Percentiles rank a stretch among this genome's conserved stretches.
phyloP scores from a whole-genome alignment of 768 basidiomycete genomes.

The Serendipita sp. region DNA sequence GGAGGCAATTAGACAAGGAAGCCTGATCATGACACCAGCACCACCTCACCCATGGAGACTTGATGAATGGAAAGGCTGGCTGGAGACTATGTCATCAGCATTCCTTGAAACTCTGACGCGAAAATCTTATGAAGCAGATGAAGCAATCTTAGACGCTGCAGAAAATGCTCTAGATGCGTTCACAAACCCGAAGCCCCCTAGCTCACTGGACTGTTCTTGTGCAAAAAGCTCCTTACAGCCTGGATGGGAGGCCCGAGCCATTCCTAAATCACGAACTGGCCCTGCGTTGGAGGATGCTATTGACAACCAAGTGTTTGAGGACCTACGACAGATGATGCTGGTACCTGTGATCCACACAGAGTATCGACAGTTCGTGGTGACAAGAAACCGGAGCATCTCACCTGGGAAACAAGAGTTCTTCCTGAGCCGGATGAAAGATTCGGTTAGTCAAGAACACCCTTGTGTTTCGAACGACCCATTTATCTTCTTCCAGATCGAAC shows the following conservation, averaged over 20 bases:
- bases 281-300: not conserved
- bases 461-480: not conserved
- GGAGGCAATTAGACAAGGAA: not conserved
- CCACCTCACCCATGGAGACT: not conserved
- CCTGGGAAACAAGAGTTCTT: not conserved
- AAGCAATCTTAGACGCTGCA: not conserved
- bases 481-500: not conserved
- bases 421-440: no score
- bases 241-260: not conserved
- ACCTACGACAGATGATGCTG: constrained; percentile 3
- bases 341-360: not conserved
- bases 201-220: not conserved
- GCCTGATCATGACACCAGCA: not conserved
- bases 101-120: not conserved
- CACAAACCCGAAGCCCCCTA: not conserved
- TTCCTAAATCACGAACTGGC: not conserved
- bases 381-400: not conserved
- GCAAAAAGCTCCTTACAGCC: no score
- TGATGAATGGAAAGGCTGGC: not conserved
- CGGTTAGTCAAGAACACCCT: no score
- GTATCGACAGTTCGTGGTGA: constrained; percentile 6
- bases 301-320: constrained; percentile 3
- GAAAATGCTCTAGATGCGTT: not conserved
- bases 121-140: not conserved
- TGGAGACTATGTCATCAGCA: not conserved